Percentiles rank a stretch among this genome's conserved stretches.
phyloP scores from a whole-genome alignment of 1,284 basidiomycete genomes.

The Paramarasmius palmivorus region DNA sequence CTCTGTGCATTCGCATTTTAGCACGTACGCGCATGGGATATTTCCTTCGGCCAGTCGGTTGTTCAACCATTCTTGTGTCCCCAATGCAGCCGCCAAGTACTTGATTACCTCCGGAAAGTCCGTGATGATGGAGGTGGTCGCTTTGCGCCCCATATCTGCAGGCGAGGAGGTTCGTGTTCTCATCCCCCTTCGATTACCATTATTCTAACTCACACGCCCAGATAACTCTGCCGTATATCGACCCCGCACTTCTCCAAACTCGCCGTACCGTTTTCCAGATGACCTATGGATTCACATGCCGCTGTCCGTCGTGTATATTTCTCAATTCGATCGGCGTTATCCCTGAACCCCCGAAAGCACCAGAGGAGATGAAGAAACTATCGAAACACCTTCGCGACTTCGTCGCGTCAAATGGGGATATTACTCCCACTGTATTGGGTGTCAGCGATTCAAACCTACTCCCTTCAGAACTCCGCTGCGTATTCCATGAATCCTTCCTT shows the following conservation, averaged over 20 bases:
- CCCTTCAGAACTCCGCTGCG: conserved; percentile 37
- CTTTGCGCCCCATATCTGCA: conserved; percentile 51
- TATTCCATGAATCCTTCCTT: conserved; percentile 61
- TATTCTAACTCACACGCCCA: conserved; percentile 26
- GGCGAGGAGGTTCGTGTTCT: conserved; percentile 60
- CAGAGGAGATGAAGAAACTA: conserved; percentile 30
- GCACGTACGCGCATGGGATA: conserved; percentile 65
- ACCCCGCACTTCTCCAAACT: conserved; percentile 66
- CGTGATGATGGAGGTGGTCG: conserved; percentile 61
- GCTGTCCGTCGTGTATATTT: conserved; percentile 55
- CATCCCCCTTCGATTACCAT: conserved; percentile 7
- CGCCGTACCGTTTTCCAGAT: conserved; percentile 57
- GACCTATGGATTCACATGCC: conserved; percentile 70
- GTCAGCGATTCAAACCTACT: conserved; percentile 31
- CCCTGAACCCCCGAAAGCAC: conserved; percentile 34
- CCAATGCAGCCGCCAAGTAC: conserved; percentile 70
- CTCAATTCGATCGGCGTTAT: conserved; percentile 35
- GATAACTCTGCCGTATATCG: conserved; percentile 74
- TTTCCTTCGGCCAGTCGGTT: conserved; percentile 71
- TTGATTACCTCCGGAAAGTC: conserved; percentile 35
- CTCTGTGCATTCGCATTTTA: conserved; percentile 67
- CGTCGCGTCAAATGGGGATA: conserved; percentile 29
- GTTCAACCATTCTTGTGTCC: conserved; percentile 78
- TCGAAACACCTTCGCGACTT: conserved; percentile 38
- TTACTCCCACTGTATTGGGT: conserved; percentile 14